A percentile compares a stretch with the other conserved stretches of the same genome.
Evolutionary conservation across 106 monocot genomes (phyloP).

Genomic region (Phalaenopsis equestris): DNA sequence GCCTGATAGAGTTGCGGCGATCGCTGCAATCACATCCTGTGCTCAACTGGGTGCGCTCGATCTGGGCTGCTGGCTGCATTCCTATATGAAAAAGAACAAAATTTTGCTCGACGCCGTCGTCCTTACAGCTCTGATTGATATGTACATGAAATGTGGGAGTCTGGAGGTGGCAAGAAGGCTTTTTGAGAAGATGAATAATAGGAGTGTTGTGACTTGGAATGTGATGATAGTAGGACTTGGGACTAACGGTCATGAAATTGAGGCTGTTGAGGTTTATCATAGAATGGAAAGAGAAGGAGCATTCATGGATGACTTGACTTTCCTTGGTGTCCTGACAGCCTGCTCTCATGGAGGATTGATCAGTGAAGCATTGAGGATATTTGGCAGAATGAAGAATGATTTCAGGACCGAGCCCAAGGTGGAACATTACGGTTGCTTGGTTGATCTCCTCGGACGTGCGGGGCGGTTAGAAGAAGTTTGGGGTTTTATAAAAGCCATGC

Average conservation of each 20-base stretch:
- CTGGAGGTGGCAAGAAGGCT: slow-evolving; percentile 27
- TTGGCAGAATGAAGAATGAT: slow-evolving; percentile 27
- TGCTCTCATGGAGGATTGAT: slow-evolving; percentile 36
- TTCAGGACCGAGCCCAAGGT: slow-evolving; percentile 24
- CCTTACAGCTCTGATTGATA: slow-evolving; percentile 45
- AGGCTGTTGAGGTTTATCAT: slow-evolving; percentile 38
- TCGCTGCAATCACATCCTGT: slow-evolving; percentile 32
- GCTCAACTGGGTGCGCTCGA: slow-evolving; percentile 46
- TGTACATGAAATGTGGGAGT: slow-evolving; percentile 67
- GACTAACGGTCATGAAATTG: slow-evolving; percentile 23
- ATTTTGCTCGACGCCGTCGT: slow-evolving; percentile 28
- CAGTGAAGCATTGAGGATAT: slow-evolving; percentile 24
- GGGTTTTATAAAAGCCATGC: slow-evolving; percentile 24
- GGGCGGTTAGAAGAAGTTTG: slow-evolving; percentile 28
- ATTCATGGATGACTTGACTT: slow-evolving; percentile 38
- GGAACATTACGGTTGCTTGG: slow-evolving; percentile 46
- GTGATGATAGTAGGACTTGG: slow-evolving; percentile 64
- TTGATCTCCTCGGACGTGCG: slow-evolving; percentile 47
- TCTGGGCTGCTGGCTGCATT: slow-evolving; percentile 50
- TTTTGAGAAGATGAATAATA: slow-evolving; percentile 20
- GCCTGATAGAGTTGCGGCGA: slow-evolving; percentile 30
- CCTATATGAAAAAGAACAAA: slow-evolving; percentile 30
- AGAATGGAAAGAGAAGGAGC: slow-evolving; percentile 31
- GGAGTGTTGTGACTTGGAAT: slow-evolving; percentile 44
- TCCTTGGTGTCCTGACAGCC: slow-evolving; percentile 27